A percentile compares a stretch with the other conserved stretches of the same genome.
Evolutionary conservation across 345 rosid genomes (phyloP).

Genomic region (Pistacia integerrima): DNA sequence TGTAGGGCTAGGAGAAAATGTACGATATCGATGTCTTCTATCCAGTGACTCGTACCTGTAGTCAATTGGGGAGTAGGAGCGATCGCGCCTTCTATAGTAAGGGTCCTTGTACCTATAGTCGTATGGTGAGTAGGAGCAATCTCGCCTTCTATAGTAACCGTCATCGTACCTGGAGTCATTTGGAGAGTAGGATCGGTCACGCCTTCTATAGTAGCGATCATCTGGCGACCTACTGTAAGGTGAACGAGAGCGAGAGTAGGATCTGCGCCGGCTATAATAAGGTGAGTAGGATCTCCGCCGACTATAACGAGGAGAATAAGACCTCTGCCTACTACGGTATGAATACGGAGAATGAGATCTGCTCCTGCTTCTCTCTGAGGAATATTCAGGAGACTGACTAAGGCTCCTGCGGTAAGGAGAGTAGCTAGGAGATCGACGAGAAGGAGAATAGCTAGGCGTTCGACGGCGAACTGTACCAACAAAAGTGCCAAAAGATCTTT

Average conservation of each 20-base stretch:
- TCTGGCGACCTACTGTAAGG: conserved; percentile 56
- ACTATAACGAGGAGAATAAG: conserved; percentile 31
- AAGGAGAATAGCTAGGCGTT: conserved; percentile 49
- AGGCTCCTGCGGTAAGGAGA: conserved; percentile 44
- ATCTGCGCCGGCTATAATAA: conserved; percentile 35
- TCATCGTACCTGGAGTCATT: background rate
- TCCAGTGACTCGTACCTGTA: conserved; percentile 3
- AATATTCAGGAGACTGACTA: conserved; percentile 52
- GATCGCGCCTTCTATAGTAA: conserved; percentile 22
- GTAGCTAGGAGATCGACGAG: conserved; percentile 48
- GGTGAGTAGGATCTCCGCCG: conserved; percentile 37
- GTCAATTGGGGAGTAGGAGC: conserved; percentile 37
- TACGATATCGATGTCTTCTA: conserved; percentile 14
- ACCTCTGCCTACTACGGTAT: conserved; percentile 29
- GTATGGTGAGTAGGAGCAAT: conserved; percentile 37
- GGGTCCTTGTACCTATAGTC: conserved; percentile 17
- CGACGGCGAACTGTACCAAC: conserved; percentile 37
- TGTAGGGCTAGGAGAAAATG: conserved; percentile 31
- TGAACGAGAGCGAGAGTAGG: conserved; percentile 43
- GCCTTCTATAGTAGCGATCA: conserved; percentile 29
- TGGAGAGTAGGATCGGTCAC: conserved; percentile 34
- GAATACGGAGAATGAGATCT: conserved; percentile 55
- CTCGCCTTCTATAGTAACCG: conserved; percentile 22
- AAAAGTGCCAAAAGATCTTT: background rate
- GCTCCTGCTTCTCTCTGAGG: conserved; percentile 57